Evolutionary conservation across 768 basidiomycete genomes (phyloP).

Genomic region (Exidia glandulosa): DNA sequence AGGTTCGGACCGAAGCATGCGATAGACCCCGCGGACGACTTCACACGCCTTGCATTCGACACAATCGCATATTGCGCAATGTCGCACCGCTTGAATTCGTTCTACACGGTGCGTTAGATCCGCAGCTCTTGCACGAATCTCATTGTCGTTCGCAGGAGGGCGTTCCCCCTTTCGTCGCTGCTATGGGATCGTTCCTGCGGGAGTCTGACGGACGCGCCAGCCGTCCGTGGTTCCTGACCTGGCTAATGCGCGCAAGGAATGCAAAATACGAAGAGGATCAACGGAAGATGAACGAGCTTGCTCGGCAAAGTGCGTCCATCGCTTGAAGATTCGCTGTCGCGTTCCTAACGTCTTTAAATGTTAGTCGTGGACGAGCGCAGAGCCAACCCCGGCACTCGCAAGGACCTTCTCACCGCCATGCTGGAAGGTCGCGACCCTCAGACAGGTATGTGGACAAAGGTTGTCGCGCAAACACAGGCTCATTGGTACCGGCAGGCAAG

Average conservation of each 20-base stretch:
- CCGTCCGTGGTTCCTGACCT: constrained; percentile 25
- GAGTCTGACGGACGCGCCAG: constrained; percentile 26
- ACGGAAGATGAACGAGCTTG: constrained; percentile 32
- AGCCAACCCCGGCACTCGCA: constrained; percentile 25
- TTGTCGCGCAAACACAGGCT: constrained; percentile 27
- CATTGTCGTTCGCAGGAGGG: constrained; percentile 13
- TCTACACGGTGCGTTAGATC: constrained; percentile 24
- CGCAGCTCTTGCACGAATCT: neutral
- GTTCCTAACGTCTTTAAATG: neutral
- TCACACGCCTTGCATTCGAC: constrained; percentile 37
- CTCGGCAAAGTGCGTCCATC: constrained; percentile 24
- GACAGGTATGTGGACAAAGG: constrained; percentile 29
- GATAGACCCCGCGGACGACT: constrained; percentile 36
- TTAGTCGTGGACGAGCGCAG: constrained; percentile 30
- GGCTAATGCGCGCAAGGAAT: constrained; percentile 23
- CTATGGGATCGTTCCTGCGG: constrained; percentile 32
- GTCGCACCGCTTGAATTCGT: constrained; percentile 31
- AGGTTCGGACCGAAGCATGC: constrained; percentile 32
- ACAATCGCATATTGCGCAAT: constrained; percentile 36
- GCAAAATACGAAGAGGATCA: constrained; percentile 32
- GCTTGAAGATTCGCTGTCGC: neutral
- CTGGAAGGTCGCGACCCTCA: constrained; percentile 32
- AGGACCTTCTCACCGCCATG: constrained; percentile 37
- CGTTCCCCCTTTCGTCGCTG: constrained; percentile 28
- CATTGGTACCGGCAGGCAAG: neutral